Evolutionary conservation across 2,329 filamentous ascomycete species (phyloP).

Genomic region (Trichocomaceae sp.): DNA sequence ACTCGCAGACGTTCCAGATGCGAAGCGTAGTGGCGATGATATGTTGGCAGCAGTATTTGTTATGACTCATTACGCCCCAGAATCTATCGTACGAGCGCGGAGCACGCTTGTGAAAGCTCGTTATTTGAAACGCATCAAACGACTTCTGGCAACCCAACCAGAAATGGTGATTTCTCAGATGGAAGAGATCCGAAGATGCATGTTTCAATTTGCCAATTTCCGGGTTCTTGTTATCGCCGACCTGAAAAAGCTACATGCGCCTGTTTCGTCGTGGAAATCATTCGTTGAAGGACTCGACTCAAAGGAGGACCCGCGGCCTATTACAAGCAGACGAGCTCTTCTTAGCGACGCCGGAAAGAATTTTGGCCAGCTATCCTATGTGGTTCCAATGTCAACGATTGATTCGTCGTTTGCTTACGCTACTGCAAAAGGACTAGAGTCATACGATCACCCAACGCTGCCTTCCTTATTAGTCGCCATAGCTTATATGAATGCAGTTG

Average conservation of each 20-base stretch:
- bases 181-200: conserved; percentile 63
- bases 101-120: conserved; percentile 78
- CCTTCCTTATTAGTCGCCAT: conserved; percentile 82
- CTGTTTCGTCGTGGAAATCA: conserved; percentile 70
- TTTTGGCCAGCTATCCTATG: conserved; percentile 67
- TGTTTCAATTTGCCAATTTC: conserved; percentile 81
- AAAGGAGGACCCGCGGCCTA: conserved; percentile 56
- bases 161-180: conserved; percentile 70
- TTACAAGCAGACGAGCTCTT: conserved; percentile 63
- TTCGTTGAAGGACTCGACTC: conserved; percentile 51
- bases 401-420: conserved; percentile 86
- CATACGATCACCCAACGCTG: conserved; percentile 68
- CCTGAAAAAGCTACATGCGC: conserved; percentile 64
- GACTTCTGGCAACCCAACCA: conserved; percentile 70
- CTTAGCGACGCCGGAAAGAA: conserved; percentile 67
- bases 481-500: conserved; percentile 84
- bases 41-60: conserved; percentile 60
- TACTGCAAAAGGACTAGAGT: conserved; percentile 65
- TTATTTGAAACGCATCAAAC: conserved; percentile 79
- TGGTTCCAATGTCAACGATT: conserved; percentile 85
- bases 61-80: conserved; percentile 71
- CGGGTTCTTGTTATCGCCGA: conserved; percentile 79
- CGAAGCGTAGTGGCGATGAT: conserved; percentile 70
- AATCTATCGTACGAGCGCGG: conserved; percentile 69
- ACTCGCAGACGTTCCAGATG: conserved; percentile 83